A percentile compares a stretch with the other conserved stretches of the same genome.
phyloP scores from a whole-genome alignment of 805 yeast species.

The Candida sithepensis region DNA sequence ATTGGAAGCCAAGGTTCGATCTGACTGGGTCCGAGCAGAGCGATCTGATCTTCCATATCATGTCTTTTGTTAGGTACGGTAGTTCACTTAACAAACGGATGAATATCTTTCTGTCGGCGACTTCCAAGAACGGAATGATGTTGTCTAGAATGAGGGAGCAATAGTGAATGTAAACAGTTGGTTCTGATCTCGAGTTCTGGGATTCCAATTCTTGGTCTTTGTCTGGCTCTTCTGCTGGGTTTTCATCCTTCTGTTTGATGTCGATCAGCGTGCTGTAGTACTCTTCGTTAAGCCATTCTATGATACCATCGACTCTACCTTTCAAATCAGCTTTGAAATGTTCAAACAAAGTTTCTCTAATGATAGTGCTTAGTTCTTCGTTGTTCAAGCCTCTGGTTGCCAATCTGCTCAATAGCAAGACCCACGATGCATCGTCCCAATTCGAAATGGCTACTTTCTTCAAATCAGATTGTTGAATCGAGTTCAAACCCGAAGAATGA shows the following conservation, averaged over 20 bases:
- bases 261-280: conserved; percentile 62
- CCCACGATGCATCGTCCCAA: conserved; percentile 71
- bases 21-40: conserved; percentile 85
- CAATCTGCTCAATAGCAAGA: conserved; percentile 66
- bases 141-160: conserved; percentile 69
- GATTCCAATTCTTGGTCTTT: not conserved
- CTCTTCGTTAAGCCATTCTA: conserved; percentile 95
- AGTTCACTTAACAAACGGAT: conserved; percentile 82
- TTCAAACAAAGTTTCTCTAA: conserved; percentile 68
- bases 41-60: conserved; percentile 64
- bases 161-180: conserved; percentile 57
- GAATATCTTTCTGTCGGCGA: conserved; percentile 73
- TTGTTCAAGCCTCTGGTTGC: conserved; percentile 74
- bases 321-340: conserved; percentile 74
- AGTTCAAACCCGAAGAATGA: conserved; percentile 19
- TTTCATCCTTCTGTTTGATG: conserved; percentile 17
- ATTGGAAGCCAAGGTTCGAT: conserved; percentile 72
- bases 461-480: conserved; percentile 33
- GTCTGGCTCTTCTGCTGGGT: conserved; percentile 8
- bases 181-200: conserved; percentile 5
- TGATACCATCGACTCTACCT: conserved; percentile 64
- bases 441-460: conserved; percentile 49
- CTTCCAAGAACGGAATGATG: conserved; percentile 79
- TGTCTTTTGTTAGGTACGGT: conserved; percentile 64
- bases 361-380: conserved; percentile 49